Conservation (phyloP, 1,284 basidiomycete species). For the Butyriboletus regius region DNA sequence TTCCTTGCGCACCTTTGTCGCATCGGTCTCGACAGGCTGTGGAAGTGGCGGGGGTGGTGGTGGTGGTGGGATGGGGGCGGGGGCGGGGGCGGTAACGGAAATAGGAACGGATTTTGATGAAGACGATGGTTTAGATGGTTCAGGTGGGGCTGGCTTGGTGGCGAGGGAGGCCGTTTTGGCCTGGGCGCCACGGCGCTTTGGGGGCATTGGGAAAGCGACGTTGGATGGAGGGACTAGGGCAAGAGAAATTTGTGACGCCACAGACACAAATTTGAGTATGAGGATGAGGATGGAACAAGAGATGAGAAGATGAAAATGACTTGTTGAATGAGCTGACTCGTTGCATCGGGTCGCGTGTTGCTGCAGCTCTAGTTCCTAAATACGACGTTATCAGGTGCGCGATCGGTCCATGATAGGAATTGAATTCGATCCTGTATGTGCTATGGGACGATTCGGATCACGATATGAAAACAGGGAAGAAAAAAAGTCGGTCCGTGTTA, state of each 20-base stretch:
- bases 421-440: constrained; percentile 14
- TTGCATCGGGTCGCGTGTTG: constrained; percentile 25
- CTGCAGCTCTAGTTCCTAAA: constrained; percentile 19
- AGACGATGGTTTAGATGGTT: constrained; percentile 10
- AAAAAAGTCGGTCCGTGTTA: constrained; percentile 8
- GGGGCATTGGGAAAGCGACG: constrained; percentile 16
- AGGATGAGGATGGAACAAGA: neutral
- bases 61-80: neutral
- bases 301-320: constrained; percentile 17
- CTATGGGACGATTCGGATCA: constrained; percentile 21
- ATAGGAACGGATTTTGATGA: constrained; percentile 14
- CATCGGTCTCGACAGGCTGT: constrained; percentile 16
- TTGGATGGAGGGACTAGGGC: neutral
- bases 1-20: constrained; percentile 27
- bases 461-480: neutral
- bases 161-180: constrained; percentile 14
- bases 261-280: constrained; percentile 3
- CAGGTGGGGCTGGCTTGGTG: constrained; percentile 7
- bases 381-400: constrained; percentile 22
- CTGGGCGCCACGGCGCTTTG: constrained; percentile 25
- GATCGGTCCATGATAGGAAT: constrained; percentile 32
- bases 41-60: constrained; percentile 7
- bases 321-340: constrained; percentile 23
- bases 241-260: constrained; percentile 11
- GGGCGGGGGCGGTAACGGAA: neutral